Conservation (phyloP, 441 rosid genomes). For the Theobroma grandiflorum region DNA sequence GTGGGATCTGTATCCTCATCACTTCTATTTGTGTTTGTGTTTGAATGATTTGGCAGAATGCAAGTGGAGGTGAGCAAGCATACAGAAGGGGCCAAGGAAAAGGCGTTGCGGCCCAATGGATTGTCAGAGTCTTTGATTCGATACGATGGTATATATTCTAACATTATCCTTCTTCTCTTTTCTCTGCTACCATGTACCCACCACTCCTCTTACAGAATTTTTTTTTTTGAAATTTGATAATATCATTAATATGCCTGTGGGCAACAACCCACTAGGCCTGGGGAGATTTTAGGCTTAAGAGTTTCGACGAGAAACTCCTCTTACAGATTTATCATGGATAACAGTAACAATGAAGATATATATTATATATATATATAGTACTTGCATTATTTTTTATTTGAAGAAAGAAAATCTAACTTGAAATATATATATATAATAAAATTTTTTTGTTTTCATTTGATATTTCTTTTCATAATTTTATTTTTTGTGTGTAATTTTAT, state of each 20-base stretch:
- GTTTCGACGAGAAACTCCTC: too few relatives aligned
- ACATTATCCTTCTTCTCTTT: background rate
- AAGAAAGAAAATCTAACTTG: too few relatives aligned
- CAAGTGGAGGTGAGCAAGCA: slow-evolving; percentile 96
- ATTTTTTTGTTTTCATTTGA: too few relatives aligned
- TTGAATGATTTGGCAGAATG: slow-evolving; percentile 67
- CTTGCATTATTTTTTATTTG: background rate
- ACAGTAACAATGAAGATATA: background rate
- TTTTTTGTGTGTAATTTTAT: too few relatives aligned
- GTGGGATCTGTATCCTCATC: too few relatives aligned
- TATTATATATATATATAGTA: background rate
- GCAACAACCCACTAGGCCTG: too few relatives aligned
- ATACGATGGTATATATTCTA: slow-evolving; percentile 68
- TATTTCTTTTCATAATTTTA: too few relatives aligned
- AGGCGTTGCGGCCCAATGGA: slow-evolving; percentile 88
- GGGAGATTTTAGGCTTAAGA: too few relatives aligned
- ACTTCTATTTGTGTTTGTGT: background rate
- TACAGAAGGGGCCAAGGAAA: slow-evolving; percentile 91
- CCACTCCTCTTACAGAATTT: background rate
- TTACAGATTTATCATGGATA: too few relatives aligned
- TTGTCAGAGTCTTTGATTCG: slow-evolving; percentile 91
- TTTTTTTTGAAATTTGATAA: too few relatives aligned
- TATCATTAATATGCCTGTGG: too few relatives aligned
- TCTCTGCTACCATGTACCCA: background rate
- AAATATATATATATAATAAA: too few relatives aligned